A percentile compares a stretch with the other conserved stretches of the same genome.
Evolutionary conservation across 192 early-diverging fungal genomes (phyloP).

Genomic region (Diversispora epigaea): DNA sequence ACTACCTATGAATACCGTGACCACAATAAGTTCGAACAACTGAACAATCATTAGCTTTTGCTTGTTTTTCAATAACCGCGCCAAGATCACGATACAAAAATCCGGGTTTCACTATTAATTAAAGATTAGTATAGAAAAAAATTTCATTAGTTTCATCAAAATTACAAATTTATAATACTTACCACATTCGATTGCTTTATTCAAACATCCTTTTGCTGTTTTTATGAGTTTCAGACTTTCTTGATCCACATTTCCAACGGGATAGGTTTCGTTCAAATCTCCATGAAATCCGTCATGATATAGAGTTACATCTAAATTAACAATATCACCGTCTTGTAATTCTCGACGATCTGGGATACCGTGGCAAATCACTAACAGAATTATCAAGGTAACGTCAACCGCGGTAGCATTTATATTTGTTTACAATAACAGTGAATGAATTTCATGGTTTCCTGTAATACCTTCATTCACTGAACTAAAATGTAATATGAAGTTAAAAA

Average conservation of each 20-base stretch:
- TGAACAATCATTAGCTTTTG: constrained; percentile 80
- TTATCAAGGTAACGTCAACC: background rate
- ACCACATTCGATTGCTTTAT: constrained; percentile 90
- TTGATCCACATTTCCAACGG: constrained; percentile 86
- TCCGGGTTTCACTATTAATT: constrained; percentile 79
- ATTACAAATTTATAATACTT: constrained; percentile 27
- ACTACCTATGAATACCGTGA: constrained; percentile 72
- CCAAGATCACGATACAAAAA: constrained; percentile 90
- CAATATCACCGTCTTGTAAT: constrained; percentile 92
- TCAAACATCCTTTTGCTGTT: constrained; percentile 81
- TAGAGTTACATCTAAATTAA: constrained; percentile 90
- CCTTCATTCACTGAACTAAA: constrained; percentile 50
- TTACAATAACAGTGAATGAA: background rate
- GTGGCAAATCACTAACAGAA: constrained; percentile 83
- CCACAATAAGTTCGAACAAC: constrained; percentile 92
- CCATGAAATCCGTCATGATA: constrained; percentile 92
- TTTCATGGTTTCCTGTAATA: constrained; percentile 11
- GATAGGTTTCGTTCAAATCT: constrained; percentile 93
- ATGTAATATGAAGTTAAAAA: constrained; percentile 1
- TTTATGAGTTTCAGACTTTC: constrained; percentile 71
- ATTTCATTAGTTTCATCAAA: background rate
- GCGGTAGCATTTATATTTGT: background rate
- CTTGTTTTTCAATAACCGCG: constrained; percentile 83
- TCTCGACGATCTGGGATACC: constrained; percentile 95
- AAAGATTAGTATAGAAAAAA: constrained; percentile 1